Conservation (phyloP, 371 early-diverging fungal genomes). For the Synchytrium microbalum region DNA sequence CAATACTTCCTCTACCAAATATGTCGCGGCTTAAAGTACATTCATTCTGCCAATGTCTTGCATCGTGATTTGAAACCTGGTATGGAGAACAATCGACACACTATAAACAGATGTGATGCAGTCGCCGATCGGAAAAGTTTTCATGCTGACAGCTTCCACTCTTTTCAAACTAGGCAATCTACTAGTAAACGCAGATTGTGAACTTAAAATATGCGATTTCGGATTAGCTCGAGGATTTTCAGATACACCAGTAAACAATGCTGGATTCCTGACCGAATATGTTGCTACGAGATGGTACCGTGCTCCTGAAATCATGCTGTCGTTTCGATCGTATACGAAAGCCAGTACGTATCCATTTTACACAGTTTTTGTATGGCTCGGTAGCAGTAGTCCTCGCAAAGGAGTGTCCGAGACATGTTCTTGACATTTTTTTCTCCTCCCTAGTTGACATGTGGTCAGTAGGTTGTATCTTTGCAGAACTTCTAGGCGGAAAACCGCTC, state of each 20-base stretch:
- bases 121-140: no score
- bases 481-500: constrained; percentile 80
- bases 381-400: not conserved
- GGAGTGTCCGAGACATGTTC: not conserved
- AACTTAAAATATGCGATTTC: constrained; percentile 90
- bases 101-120: no score
- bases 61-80: constrained; percentile 87
- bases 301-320: constrained; percentile 96
- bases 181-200: constrained; percentile 89
- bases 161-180: constrained; percentile 74
- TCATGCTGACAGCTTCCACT: no score
- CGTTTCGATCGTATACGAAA: constrained; percentile 87
- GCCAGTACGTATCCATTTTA: constrained; percentile 57
- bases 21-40: constrained; percentile 85
- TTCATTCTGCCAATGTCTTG: constrained; percentile 90
- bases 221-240: constrained; percentile 87
- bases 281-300: constrained; percentile 99
- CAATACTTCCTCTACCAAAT: constrained; percentile 94
- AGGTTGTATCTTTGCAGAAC: constrained; percentile 96
- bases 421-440: not conserved
- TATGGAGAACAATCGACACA: no score
- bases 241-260: constrained; percentile 68
- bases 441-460: constrained; percentile 96
- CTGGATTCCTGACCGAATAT: constrained; percentile 93
- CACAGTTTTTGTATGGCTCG: not conserved